Percentiles rank a stretch among this genome's conserved stretches.
Conservation (phyloP, 2,329 filamentous ascomycete genomes). For the Polychaeton citri region DNA sequence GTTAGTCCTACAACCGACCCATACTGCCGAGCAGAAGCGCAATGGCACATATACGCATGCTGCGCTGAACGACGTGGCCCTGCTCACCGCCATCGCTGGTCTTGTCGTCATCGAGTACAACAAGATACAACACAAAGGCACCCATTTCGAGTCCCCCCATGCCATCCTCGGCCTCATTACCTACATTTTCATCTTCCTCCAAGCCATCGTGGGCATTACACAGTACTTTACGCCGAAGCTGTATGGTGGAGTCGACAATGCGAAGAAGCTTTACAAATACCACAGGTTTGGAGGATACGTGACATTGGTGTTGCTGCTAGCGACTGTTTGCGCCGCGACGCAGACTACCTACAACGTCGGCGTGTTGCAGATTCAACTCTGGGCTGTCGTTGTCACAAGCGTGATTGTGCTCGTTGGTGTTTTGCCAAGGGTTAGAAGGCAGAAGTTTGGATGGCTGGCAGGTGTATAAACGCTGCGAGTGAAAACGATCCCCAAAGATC, state of each 20-base stretch:
- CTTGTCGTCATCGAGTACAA: constrained; percentile 68
- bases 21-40: constrained; percentile 60
- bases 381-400: constrained; percentile 56
- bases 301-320: constrained; percentile 55
- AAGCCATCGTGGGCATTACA: constrained; percentile 67
- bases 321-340: constrained; percentile 61
- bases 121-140: constrained; percentile 54
- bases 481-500: not conserved
- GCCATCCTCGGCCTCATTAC: constrained; percentile 70
- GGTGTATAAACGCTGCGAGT: constrained; percentile 10
- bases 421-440: constrained; percentile 64
- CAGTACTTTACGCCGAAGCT: constrained; percentile 64
- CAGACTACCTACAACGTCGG: constrained; percentile 61
- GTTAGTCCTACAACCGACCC: constrained; percentile 77
- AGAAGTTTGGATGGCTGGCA: constrained; percentile 56
- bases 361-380: constrained; percentile 58
- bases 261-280: constrained; percentile 80
- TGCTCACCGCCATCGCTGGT: constrained; percentile 50
- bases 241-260: constrained; percentile 66
- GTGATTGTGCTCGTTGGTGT: constrained; percentile 58
- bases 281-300: constrained; percentile 69
- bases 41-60: constrained; percentile 53
- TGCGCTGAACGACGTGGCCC: constrained; percentile 51
- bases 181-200: constrained; percentile 54
- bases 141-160: constrained; percentile 70